These are phyloP conservation scores for Limnanthes douglasii DNA, from an alignment of 345 rosid genomes.

Conservation along the genomic window DNA sequence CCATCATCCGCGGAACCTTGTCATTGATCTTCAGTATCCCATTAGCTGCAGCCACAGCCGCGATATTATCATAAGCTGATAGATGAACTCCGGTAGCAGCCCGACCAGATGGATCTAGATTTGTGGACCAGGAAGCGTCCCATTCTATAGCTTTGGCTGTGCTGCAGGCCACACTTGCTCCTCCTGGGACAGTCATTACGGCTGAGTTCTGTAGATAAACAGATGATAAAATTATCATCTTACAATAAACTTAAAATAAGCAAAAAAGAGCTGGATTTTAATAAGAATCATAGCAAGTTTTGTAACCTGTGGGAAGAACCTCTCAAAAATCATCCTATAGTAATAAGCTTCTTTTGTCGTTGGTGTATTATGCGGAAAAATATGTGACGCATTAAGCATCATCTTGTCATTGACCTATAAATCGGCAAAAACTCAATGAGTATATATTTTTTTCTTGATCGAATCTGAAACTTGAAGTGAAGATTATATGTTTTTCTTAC, in stretches of 20 bases:
- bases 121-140: slow-evolving; percentile 74
- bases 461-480: not conserved
- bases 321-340: slow-evolving; percentile 82
- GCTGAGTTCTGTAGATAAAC: slow-evolving; percentile 50
- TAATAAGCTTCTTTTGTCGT: slow-evolving; percentile 75
- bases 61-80: slow-evolving; percentile 38
- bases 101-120: slow-evolving; percentile 93
- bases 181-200: slow-evolving; percentile 74
- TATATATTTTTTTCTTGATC: not conserved
- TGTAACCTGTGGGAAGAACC: slow-evolving; percentile 81
- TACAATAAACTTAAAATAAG: too few species aligned
- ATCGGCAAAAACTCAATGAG: not conserved
- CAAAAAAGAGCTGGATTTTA: too few species aligned
- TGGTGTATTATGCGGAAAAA: slow-evolving; percentile 81
- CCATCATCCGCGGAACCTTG: slow-evolving; percentile 26
- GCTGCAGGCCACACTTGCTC: slow-evolving; percentile 85
- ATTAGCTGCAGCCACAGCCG: slow-evolving; percentile 11
- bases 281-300: not conserved
- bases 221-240: too few species aligned
- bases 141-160: slow-evolving; percentile 82
- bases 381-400: slow-evolving; percentile 58
- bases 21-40: slow-evolving; percentile 23
- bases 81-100: slow-evolving; percentile 87
- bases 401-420: slow-evolving; percentile 64
- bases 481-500: slow-evolving; percentile 17